These are phyloP conservation scores for Globisporangium camurandrum DNA, from an alignment of 352 stramenopile genomes.

Conservation along the genomic window DNA sequence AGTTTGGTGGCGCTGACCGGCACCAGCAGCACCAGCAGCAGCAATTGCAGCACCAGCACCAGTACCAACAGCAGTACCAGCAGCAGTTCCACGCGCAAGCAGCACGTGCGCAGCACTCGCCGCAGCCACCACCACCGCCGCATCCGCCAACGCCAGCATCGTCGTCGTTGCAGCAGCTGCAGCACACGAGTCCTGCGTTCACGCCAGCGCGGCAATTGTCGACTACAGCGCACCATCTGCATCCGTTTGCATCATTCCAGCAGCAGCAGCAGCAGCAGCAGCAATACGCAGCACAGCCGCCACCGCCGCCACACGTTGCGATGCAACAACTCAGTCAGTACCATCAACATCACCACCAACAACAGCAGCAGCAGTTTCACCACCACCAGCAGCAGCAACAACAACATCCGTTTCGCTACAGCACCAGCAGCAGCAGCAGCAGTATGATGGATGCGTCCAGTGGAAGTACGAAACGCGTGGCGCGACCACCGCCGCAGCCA, in stretches of 20 bases:
- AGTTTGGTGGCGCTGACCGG: conserved; percentile 5
- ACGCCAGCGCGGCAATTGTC: conserved; percentile 9
- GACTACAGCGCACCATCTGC: conserved; percentile 8
- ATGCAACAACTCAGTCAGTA: conserved; percentile 9
- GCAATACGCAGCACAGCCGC: too few relatives aligned
- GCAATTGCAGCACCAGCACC: conserved; percentile 31
- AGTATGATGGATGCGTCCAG: conserved; percentile 39
- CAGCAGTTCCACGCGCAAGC: conserved; percentile 38
- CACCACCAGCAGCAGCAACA: conserved; percentile 27
- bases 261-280: conserved; percentile 11
- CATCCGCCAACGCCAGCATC: too few relatives aligned
- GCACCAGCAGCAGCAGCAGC: conserved; percentile 5
- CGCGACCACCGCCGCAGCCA: conserved; percentile 17
- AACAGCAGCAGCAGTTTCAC: conserved; percentile 13
- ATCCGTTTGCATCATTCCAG: conserved; percentile 22
- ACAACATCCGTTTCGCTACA: conserved; percentile 54
- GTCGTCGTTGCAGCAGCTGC: conserved; percentile 13
- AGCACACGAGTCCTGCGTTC: conserved; percentile 11
- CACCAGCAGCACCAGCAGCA: conserved; percentile 3
- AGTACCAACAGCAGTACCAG: conserved; percentile 60
- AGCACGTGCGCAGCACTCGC: conserved; percentile 25
- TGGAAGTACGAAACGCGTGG: too few relatives aligned
- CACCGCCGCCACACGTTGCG: conserved; percentile 11
- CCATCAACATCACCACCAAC: conserved; percentile 21
- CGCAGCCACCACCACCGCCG: conserved; percentile 8